These are phyloP conservation scores for Leccinum subspadiceum DNA, from an alignment of 1,284 basidiomycete genomes.

Conservation along the genomic window DNA sequence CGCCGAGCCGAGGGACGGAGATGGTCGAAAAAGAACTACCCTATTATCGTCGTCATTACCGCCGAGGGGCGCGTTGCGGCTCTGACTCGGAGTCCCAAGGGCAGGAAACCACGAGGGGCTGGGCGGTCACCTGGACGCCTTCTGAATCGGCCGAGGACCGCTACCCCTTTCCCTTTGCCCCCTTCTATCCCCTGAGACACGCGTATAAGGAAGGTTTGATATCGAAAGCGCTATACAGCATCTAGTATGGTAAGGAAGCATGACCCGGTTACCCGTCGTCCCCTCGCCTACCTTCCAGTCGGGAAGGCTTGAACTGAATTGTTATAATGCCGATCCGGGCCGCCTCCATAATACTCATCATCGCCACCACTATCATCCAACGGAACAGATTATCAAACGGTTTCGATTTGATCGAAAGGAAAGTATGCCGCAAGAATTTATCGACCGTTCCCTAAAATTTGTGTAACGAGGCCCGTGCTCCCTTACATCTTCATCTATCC, in stretches of 20 bases:
- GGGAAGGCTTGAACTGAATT: conserved; percentile 1
- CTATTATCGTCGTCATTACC: conserved; percentile 4
- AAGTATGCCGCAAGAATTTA: not conserved
- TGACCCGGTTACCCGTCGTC: conserved; percentile 18
- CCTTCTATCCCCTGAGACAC: conserved; percentile 8
- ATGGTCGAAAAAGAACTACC: conserved; percentile 7
- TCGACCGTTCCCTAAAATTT: conserved; percentile 1
- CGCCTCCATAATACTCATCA: conserved; percentile 1
- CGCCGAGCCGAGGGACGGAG: conserved; percentile 11
- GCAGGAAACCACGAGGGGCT: conserved; percentile 29
- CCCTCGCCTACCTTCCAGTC: not conserved
- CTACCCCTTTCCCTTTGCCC: not conserved
- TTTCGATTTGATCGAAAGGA: not conserved
- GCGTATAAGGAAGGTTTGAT: conserved; percentile 30
- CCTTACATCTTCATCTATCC: conserved; percentile 23
- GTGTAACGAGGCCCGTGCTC: conserved; percentile 7
- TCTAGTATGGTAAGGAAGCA: conserved; percentile 1
- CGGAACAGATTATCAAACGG: conserved; percentile 4
- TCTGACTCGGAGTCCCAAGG: conserved; percentile 11
- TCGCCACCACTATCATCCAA: not conserved
- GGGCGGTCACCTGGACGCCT: conserved; percentile 1
- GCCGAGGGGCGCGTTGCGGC: conserved; percentile 8
- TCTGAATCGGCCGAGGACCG: not conserved
- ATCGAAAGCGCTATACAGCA: conserved; percentile 20
- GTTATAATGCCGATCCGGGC: conserved; percentile 7